These are phyloP conservation scores for Leccinum subgranulosum DNA, from an alignment of 768 basidiomycete species.

Conservation along the genomic window DNA sequence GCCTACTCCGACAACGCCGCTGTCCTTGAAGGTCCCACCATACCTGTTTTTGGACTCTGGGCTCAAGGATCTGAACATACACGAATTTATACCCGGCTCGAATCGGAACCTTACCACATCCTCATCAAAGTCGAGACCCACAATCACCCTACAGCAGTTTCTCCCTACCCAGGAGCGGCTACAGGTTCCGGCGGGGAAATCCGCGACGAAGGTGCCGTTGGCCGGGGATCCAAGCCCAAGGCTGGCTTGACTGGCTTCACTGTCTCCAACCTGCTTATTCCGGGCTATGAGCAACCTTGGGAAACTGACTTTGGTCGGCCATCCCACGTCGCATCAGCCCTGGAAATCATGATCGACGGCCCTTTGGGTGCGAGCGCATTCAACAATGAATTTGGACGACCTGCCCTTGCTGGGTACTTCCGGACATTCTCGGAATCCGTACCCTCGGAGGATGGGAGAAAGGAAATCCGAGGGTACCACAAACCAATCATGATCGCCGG, in stretches of 20 bases:
- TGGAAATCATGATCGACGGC: slow-evolving; percentile 97
- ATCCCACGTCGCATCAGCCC: slow-evolving; percentile 83
- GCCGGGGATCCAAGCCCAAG: slow-evolving; percentile 93
- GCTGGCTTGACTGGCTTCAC: slow-evolving; percentile 93
- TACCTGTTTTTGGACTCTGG: slow-evolving; percentile 71
- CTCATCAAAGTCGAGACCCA: slow-evolving; percentile 98
- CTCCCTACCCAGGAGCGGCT: slow-evolving; percentile 97
- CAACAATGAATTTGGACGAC: slow-evolving; percentile 98
- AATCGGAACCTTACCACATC: slow-evolving; percentile 75
- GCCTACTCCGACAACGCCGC: slow-evolving; percentile 99
- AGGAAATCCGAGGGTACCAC: slow-evolving; percentile 91
- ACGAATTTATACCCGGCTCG: slow-evolving; percentile 51
- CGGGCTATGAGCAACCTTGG: slow-evolving; percentile 91
- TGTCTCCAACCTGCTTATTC: slow-evolving; percentile 90
- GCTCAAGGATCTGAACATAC: slow-evolving; percentile 16
- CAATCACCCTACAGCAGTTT: slow-evolving; percentile 98
- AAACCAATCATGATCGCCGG: slow-evolving; percentile 99
- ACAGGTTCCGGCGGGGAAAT: slow-evolving; percentile 99
- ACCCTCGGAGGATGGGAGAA: slow-evolving; percentile 44
- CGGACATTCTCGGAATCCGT: slow-evolving; percentile 88
- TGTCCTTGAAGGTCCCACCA: slow-evolving; percentile 70
- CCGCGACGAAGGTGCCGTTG: slow-evolving; percentile 95
- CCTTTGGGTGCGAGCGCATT: slow-evolving; percentile 94
- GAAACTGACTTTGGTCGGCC: slow-evolving; percentile 93
- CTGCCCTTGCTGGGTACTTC: slow-evolving; percentile 90